Conservation (phyloP, 2,329 filamentous ascomycete species). For the Ascomycota sp. region DNA sequence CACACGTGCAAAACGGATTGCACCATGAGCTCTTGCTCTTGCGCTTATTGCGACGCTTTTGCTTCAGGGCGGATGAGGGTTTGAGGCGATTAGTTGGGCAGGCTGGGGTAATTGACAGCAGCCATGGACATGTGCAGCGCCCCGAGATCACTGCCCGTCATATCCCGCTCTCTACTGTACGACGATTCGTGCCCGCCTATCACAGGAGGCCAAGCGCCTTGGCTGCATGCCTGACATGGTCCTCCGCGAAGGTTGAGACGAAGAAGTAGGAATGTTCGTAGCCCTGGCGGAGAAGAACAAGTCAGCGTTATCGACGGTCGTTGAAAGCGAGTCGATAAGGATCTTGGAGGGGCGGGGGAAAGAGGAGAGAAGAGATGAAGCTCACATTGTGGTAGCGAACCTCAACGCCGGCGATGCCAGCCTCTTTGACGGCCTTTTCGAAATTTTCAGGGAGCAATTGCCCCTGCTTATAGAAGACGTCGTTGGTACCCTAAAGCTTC, state of each 20-base stretch:
- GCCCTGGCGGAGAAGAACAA: slow-evolving; percentile 22
- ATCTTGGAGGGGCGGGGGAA: too few relatives aligned
- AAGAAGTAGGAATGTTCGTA: slow-evolving; percentile 98
- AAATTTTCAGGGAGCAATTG: slow-evolving; percentile 93
- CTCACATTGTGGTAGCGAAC: slow-evolving; percentile 63
- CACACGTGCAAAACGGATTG: too few relatives aligned
- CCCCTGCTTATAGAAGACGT: slow-evolving; percentile 90
- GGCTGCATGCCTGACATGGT: slow-evolving; percentile 81
- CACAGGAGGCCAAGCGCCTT: slow-evolving; percentile 43
- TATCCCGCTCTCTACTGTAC: too few relatives aligned
- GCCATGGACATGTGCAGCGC: too few relatives aligned
- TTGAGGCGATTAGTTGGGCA: too few relatives aligned
- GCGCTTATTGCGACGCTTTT: too few relatives aligned
- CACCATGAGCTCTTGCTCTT: too few relatives aligned
- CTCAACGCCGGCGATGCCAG: slow-evolving; percentile 50
- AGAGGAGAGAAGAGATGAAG: not conserved
- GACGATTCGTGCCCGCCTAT: not conserved
- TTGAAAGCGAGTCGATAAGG: too few relatives aligned
- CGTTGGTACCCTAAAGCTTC: slow-evolving; percentile 51
- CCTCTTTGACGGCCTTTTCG: slow-evolving; percentile 54
- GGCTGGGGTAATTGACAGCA: too few relatives aligned
- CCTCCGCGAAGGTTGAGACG: slow-evolving; percentile 74
- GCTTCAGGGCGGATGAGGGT: too few relatives aligned
- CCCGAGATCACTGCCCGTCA: too few relatives aligned
- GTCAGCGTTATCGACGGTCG: too few relatives aligned